Conservation (phyloP, 805 yeast genomes). For the Yarrowia bubula region DNA sequence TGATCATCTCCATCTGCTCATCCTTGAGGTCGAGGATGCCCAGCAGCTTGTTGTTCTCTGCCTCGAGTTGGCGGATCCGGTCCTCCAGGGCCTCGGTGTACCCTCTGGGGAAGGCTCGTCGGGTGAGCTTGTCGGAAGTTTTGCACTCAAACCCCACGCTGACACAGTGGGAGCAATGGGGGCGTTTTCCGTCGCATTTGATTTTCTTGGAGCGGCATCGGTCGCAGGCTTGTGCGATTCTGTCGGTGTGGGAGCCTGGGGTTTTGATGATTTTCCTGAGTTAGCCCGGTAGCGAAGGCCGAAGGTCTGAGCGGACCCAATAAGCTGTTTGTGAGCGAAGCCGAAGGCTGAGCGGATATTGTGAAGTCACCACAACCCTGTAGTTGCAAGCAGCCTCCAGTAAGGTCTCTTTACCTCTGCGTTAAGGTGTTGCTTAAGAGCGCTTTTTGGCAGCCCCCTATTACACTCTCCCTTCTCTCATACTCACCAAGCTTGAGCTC, state of each 20-base stretch:
- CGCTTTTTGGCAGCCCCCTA: too few relatives aligned
- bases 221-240: constrained; percentile 91
- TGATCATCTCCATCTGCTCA: constrained; percentile 52
- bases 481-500: constrained; percentile 42
- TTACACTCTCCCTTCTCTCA: not conserved
- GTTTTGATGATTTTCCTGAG: constrained; percentile 57
- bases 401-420: too few relatives aligned
- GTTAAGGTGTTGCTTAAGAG: too few relatives aligned
- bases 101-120: constrained; percentile 88
- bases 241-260: constrained; percentile 61
- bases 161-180: constrained; percentile 76
- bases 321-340: too few relatives aligned
- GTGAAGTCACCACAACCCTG: too few relatives aligned
- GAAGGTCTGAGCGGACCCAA: not conserved
- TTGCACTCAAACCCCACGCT: constrained; percentile 84
- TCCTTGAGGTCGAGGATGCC: constrained; percentile 64
- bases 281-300: not conserved
- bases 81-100: constrained; percentile 89
- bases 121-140: constrained; percentile 78
- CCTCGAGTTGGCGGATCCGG: constrained; percentile 79
- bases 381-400: too few relatives aligned
- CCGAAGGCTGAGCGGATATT: too few relatives aligned
- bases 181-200: constrained; percentile 68
- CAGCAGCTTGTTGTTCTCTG: constrained; percentile 68
- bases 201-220: constrained; percentile 72